phyloP scores from a whole-genome alignment of 1,284 basidiomycete genomes.

The Phellopilus nigrolimitatus region DNA sequence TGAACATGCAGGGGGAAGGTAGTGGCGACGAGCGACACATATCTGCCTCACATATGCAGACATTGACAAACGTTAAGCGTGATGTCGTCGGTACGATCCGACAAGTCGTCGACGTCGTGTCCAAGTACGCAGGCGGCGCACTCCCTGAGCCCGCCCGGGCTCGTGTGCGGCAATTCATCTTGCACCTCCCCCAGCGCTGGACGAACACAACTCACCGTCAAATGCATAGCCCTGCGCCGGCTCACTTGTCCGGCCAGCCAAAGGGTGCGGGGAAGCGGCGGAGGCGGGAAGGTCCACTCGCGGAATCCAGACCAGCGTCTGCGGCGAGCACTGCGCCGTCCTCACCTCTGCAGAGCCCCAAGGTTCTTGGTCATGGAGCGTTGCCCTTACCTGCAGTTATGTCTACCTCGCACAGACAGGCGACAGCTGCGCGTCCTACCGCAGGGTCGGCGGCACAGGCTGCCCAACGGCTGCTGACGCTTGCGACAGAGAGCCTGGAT shows the following conservation, averaged over 20 bases:
- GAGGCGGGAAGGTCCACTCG: background rate
- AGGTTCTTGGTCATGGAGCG: background rate
- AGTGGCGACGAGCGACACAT: constrained; percentile 30
- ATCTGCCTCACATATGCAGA: constrained; percentile 55
- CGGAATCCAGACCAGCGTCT: constrained; percentile 7
- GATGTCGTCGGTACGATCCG: constrained; percentile 85
- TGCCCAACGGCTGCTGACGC: constrained; percentile 75
- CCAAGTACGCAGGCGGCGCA: constrained; percentile 78
- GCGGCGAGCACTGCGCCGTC: constrained; percentile 20
- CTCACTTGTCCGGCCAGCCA: constrained; percentile 11
- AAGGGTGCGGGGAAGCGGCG: constrained; percentile 20
- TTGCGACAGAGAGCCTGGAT: constrained; percentile 87
- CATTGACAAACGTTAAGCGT: constrained; percentile 66
- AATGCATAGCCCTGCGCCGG: constrained; percentile 6
- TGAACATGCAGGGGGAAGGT: constrained; percentile 37
- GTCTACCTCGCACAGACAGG: constrained; percentile 9
- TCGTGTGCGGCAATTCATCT: constrained; percentile 76
- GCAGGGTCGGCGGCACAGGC: constrained; percentile 60
- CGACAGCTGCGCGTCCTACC: constrained; percentile 34
- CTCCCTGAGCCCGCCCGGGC: constrained; percentile 80
- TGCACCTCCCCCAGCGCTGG: constrained; percentile 80
- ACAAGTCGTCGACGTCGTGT: constrained; percentile 85
- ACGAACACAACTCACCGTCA: constrained; percentile 37
- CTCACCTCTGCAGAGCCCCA: constrained; percentile 15
- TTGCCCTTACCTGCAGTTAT: constrained; percentile 5